phyloP scores from a whole-genome alignment of 73 alveolate species.

The Tetrahymena malaccensis region DNA sequence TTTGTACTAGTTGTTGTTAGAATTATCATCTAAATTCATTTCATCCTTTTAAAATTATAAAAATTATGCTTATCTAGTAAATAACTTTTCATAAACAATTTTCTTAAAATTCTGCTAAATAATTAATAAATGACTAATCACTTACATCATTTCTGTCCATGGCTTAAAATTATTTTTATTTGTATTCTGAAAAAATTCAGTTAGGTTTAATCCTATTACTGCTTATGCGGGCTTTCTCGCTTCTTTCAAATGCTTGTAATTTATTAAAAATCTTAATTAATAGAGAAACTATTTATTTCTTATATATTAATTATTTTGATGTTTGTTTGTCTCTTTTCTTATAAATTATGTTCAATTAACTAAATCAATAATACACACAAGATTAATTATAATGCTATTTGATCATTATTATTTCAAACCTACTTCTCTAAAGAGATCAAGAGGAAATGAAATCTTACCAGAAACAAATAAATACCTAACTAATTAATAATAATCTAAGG shows the following conservation, averaged over 20 bases:
- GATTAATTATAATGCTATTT: neutral
- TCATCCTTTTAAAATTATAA: neutral
- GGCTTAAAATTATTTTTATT: neutral
- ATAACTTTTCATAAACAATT: neutral
- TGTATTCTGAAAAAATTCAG: neutral
- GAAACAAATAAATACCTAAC: neutral
- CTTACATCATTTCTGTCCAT: neutral
- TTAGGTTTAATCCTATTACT: neutral
- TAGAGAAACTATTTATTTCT: neutral
- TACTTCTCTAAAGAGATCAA: neutral
- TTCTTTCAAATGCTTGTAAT: neutral
- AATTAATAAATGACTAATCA: neutral
- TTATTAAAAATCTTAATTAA: neutral
- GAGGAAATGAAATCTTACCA: neutral
- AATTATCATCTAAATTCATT: neutral
- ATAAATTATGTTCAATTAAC: neutral
- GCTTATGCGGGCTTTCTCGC: neutral
- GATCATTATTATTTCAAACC: neutral
- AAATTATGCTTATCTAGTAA: neutral
- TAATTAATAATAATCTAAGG: neutral
- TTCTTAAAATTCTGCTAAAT: neutral
- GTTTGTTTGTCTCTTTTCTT: neutral
- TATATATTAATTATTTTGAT: neutral
- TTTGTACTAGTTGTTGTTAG: neutral
- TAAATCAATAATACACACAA: neutral